Evolutionary conservation across 208 protist species (phyloP).

Genomic region (Crithidia fasciculata): DNA sequence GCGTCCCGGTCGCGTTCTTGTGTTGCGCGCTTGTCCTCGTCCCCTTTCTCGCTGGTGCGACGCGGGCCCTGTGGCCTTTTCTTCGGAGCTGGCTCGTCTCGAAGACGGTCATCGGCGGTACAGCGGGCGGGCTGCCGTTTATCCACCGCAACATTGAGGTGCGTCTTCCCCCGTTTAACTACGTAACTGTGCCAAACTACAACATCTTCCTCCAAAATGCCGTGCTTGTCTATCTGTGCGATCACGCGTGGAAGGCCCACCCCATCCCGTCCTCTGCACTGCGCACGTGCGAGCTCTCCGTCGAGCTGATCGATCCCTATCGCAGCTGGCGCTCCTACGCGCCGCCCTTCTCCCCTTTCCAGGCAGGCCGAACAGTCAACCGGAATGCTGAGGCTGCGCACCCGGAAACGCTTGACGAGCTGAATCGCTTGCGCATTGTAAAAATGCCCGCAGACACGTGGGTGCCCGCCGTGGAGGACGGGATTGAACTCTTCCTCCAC

Average conservation of each 20-base stretch:
- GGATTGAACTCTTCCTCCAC: conserved; percentile 13
- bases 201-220: conserved; percentile 30
- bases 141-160: conserved; percentile 30
- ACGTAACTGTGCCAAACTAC: conserved; percentile 2
- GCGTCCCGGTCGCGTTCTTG: background rate
- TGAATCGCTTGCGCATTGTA: conserved; percentile 14
- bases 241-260: conserved; percentile 12
- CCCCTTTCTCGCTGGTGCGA: conserved; percentile 26
- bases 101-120: background rate
- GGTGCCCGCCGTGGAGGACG: background rate
- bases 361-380: background rate
- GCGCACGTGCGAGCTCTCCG: background rate
- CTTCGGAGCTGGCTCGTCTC: conserved; percentile 7
- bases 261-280: background rate
- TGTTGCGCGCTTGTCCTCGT: conserved; percentile 25
- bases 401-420: background rate
- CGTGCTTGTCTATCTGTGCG: conserved; percentile 22
- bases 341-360: background rate
- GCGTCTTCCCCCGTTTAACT: background rate
- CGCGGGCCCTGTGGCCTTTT: conserved; percentile 29
- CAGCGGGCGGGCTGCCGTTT: background rate
- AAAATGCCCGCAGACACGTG: conserved; percentile 8
- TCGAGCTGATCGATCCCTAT: conserved; percentile 26
- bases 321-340: conserved; percentile 10
- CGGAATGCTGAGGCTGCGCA: too few relatives aligned